Evolutionary conservation across 75 land plant genomes (phyloP).

Genomic region (Pseudotsuga menziesii): DNA sequence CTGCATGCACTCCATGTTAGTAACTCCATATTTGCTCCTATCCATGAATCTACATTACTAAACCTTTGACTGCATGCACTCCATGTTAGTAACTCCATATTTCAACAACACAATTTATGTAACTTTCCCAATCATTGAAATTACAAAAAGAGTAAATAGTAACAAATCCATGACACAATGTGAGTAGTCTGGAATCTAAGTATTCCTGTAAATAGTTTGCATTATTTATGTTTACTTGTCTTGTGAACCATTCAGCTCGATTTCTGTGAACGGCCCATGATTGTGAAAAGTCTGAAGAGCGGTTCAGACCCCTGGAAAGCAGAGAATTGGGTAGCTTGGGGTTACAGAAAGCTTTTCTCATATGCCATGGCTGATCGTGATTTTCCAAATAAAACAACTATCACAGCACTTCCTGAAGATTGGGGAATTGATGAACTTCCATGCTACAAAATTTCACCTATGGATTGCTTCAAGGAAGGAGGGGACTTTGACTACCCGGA

Average conservation of each 20-base stretch:
- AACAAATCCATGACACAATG: too few species aligned
- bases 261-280: slow-evolving; percentile 41
- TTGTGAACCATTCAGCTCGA: slow-evolving; percentile 18
- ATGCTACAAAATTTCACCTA: slow-evolving; percentile 29
- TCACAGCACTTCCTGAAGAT: slow-evolving; percentile 18
- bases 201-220: too few species aligned
- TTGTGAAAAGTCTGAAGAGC: slow-evolving; percentile 17
- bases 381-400: neutral
- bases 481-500: slow-evolving; percentile 35
- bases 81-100: too few species aligned
- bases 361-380: neutral
- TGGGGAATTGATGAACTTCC: slow-evolving; percentile 39
- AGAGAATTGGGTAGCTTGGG: slow-evolving; percentile 43
- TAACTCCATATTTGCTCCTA: too few species aligned
- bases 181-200: too few species aligned
- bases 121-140: too few species aligned
- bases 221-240: neutral
- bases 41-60: too few species aligned
- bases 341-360: slow-evolving; percentile 16
- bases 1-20: too few species aligned
- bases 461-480: slow-evolving; percentile 50
- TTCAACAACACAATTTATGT: too few species aligned
- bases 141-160: too few species aligned
- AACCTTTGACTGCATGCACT: too few species aligned
- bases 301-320: slow-evolving; percentile 23